Conservation (phyloP, 2,329 filamentous ascomycete species). For the Thermothelomyces thermophilus region DNA sequence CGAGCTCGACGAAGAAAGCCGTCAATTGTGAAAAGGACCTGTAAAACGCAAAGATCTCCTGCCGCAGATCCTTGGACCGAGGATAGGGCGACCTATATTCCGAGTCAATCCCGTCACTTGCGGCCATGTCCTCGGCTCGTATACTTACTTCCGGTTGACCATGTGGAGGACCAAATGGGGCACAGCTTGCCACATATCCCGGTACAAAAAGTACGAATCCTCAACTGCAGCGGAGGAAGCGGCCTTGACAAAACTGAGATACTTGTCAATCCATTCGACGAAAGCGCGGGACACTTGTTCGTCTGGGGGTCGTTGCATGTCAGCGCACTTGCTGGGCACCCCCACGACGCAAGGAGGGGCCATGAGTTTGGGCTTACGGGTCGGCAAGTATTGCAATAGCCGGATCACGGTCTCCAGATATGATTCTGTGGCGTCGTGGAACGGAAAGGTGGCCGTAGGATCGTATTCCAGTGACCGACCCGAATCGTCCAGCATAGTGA, state of each 20-base stretch:
- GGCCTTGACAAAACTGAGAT: conserved; percentile 36
- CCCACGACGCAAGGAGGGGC: not conserved
- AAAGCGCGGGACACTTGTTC: conserved; percentile 40
- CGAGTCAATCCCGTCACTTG: not conserved
- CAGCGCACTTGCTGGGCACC: conserved; percentile 17
- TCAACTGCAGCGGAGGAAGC: conserved; percentile 32
- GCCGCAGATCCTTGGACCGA: conserved; percentile 26
- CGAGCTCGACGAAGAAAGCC: conserved; percentile 46
- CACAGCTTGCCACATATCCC: conserved; percentile 46
- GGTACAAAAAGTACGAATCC: conserved; percentile 40
- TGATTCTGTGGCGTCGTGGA: conserved; percentile 27
- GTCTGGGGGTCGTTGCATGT: conserved; percentile 31
- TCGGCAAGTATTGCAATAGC: conserved; percentile 24
- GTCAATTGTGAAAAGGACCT: conserved; percentile 42
- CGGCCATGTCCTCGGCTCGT: not conserved
- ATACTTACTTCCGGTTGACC: conserved; percentile 22
- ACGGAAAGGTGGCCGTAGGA: conserved; percentile 43
- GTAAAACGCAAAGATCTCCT: conserved; percentile 35
- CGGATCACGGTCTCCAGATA: conserved; percentile 26
- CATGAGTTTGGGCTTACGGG: conserved; percentile 18
- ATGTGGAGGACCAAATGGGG: conserved; percentile 42
- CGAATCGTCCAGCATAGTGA: conserved; percentile 23
- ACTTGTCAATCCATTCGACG: conserved; percentile 45
- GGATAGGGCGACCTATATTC: conserved; percentile 27
- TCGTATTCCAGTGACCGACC: conserved; percentile 30